Percentiles rank a stretch among this genome's conserved stretches.
phyloP scores from a whole-genome alignment of 2,329 filamentous ascomycete genomes.

The Karstenula rhodostoma region DNA sequence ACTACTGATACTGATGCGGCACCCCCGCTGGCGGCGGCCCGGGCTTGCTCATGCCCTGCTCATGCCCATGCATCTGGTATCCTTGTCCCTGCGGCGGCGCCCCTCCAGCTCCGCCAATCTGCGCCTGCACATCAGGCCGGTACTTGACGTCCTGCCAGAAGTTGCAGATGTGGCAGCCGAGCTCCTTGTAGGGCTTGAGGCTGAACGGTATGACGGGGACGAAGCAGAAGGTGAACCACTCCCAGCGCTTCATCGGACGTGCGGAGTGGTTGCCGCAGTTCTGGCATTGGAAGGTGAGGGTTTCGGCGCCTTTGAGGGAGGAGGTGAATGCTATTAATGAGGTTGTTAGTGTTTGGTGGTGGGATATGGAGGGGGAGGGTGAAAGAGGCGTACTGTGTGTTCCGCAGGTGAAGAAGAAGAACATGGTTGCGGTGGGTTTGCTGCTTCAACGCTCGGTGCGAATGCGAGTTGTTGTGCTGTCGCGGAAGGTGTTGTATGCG shows the following conservation, averaged over 20 bases:
- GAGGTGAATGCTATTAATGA: conserved; percentile 57
- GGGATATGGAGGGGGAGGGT: not conserved
- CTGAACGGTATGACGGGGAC: conserved; percentile 77
- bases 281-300: conserved; percentile 60
- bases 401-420: conserved; percentile 61
- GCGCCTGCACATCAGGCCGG: conserved; percentile 47
- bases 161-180: conserved; percentile 78
- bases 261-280: conserved; percentile 61
- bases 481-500: not conserved
- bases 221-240: conserved; percentile 83
- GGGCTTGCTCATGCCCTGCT: conserved; percentile 11
- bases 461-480: not conserved
- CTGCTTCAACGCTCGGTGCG: conserved; percentile 9
- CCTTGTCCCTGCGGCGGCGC: conserved; percentile 21
- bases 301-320: conserved; percentile 56
- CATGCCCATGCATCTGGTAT: conserved; percentile 37
- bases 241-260: conserved; percentile 57
- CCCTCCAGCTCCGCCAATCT: conserved; percentile 29
- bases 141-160: conserved; percentile 70
- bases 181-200: conserved; percentile 64
- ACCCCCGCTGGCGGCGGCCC: conserved; percentile 30
- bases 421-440: conserved; percentile 40
- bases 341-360: conserved; percentile 6
- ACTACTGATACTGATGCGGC: conserved; percentile 36
- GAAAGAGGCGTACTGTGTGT: conserved; percentile 52